Base-by-base conservation (phyloP, 2,329 filamentous ascomycete genomes). In the Aspergillus sojae region DNA sequence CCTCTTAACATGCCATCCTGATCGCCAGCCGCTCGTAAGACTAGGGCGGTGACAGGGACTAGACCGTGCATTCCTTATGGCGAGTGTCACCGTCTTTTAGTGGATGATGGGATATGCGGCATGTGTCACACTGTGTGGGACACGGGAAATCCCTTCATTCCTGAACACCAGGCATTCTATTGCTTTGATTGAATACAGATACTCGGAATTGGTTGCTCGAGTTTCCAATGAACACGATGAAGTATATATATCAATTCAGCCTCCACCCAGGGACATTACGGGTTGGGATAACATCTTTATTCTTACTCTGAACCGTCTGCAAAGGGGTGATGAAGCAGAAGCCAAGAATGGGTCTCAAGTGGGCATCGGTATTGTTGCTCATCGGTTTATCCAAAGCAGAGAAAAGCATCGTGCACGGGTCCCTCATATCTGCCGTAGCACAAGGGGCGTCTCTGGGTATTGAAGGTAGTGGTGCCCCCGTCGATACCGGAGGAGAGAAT, bases 391-490 rank as follows among this genome's bases (percentile, higher is more conserved):
- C 45, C 12, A 6, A 28, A 48, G 45, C 45, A 3, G 16, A 19
- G 12, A 48, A 48, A 16, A 3, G 9, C 45, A 19, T 7, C 19
- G 23, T 48, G 21, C 21, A 26, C 14, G 21, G 12, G 3, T 48
- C 45, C 11, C 12, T 48, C 21, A 26, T 48, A 14, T 23, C 45
- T 26, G 45, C 45, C 2, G 45, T 48, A 10, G 45, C 21, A 23
- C n/a, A 26, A 28, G 52, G 53, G n/a, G 16, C 14, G 36, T 30
- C 19, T n/a, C 30, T 59, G 23, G 45, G 41, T 3, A 52, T 53
- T 34, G 30, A 59, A 61, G 67, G 50, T 12, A 19, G 56, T 30
- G 54, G 54, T n/a, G 54, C 34, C 19, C 30, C 54, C 16, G 54
- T 57, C 26, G 34, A 57, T 45, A 30, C 54, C 2, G 54, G 54